Conservation (phyloP, 305 asterid species). For the Fraxinus platypoda region DNA sequence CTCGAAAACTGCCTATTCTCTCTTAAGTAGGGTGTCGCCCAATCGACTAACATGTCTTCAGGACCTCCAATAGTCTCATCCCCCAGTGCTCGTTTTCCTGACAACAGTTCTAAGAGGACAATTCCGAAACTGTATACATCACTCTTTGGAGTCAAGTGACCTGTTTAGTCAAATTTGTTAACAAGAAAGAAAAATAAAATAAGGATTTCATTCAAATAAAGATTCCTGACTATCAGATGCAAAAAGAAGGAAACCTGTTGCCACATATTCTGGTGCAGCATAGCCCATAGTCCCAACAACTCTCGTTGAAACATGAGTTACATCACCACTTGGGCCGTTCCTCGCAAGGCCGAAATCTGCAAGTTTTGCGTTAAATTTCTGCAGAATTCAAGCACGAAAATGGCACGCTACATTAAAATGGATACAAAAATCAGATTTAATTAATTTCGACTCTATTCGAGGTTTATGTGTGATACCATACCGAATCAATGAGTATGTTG, state of each 20-base stretch:
- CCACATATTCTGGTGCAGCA: constrained; percentile 90
- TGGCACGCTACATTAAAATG: background rate
- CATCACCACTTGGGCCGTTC: constrained; percentile 78
- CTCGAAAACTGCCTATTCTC: constrained; percentile 62
- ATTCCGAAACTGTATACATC: constrained; percentile 85
- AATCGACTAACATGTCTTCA: constrained; percentile 65
- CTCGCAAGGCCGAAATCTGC: constrained; percentile 94
- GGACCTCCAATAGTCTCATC: constrained; percentile 62
- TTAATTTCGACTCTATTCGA: background rate
- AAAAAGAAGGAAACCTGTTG: constrained; percentile 50
- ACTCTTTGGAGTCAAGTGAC: constrained; percentile 67
- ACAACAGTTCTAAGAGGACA: constrained; percentile 61
- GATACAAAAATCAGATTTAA: background rate
- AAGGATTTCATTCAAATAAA: background rate
- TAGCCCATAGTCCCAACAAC: constrained; percentile 76
- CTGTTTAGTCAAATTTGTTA: constrained; percentile 28
- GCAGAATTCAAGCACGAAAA: constrained; percentile 1
- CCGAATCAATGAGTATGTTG: constrained; percentile 80
- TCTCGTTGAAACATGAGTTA: constrained; percentile 79
- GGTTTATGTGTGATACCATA: constrained; percentile 14
- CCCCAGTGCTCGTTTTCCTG: constrained; percentile 68
- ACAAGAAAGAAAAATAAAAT: background rate
- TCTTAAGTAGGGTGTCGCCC: constrained; percentile 70
- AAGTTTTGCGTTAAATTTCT: constrained; percentile 91
- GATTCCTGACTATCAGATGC: background rate